Base-by-base conservation (phyloP, 257 asterid species). In the Fraxinus quadrangulata region DNA sequence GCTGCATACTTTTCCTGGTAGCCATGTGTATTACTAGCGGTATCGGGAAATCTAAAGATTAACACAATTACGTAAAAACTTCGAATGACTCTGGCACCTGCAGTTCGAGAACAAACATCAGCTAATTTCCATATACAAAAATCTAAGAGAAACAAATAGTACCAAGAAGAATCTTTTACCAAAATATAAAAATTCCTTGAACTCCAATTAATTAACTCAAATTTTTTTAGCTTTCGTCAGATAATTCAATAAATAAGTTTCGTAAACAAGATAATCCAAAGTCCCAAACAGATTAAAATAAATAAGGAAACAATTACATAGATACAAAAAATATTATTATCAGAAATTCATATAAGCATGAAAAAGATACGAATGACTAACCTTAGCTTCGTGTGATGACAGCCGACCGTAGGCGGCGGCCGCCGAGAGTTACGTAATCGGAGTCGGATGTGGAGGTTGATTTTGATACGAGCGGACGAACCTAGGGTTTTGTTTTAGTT, bases 1-100 rank as follows among this genome's bases (percentile, higher is more conserved):
- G 82, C 79, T 71, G 89, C 88, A 86, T 78, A 26, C 84, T 85
- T 71, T 77, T 77, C 80, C 74, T 39, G 70, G 86, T 76, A 82
- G 80, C 86, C 91, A 84, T 63, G 24, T 5, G 63, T 6, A 51
- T 51, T 51, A 54, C 12, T 19, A 54, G 65, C n/a, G 66, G 66
- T 56, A n/a, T 56, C 4, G 3, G 0, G 28, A 56, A 16, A 63
- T 26, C 36, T 63, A 63, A 8, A 26, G 69, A 63, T 26, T 4
- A 26, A 63, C 69, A 26, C 33, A n/a, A n/a, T n/a, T 9, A 2
- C 14, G 14, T n/a, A 7, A 63, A 24, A 24, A 61, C 69, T 63
- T 23, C 69, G n/a, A n/a, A n/a, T n/a, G n/a, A n/a, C n/a, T 59
- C 67, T 26, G 69, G 69, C 69, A 2, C 69, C 34, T 26, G 69